Conservation (phyloP, 108 stramenopile genomes). For the Cyclotella baltica region DNA sequence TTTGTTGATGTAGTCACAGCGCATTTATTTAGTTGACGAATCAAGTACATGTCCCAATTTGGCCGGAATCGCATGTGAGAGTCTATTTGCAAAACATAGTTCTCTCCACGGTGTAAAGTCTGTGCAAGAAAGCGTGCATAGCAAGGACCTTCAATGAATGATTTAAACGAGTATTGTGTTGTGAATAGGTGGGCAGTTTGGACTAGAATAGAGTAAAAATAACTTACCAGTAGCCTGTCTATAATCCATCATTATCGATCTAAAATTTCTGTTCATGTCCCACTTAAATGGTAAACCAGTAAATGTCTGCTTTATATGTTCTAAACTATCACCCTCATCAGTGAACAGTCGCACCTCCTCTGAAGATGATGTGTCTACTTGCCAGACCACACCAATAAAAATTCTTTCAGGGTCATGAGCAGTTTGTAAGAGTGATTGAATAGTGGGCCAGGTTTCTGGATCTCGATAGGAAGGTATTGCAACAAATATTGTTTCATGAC, state of each 20-base stretch:
- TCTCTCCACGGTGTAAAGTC: slow-evolving; percentile 82
- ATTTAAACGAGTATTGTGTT: slow-evolving; percentile 10
- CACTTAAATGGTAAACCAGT: neutral
- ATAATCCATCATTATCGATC: slow-evolving; percentile 54
- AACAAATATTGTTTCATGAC: slow-evolving; percentile 76
- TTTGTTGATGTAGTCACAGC: slow-evolving; percentile 13
- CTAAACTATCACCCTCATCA: neutral
- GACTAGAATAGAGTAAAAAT: neutral
- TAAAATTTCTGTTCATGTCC: slow-evolving; percentile 41
- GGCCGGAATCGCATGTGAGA: slow-evolving; percentile 88
- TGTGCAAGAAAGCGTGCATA: slow-evolving; percentile 80
- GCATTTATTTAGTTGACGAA: slow-evolving; percentile 44
- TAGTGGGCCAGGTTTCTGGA: slow-evolving; percentile 75
- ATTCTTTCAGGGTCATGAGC: slow-evolving; percentile 72
- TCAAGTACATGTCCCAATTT: slow-evolving; percentile 77
- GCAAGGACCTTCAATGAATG: slow-evolving; percentile 73
- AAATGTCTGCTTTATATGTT: neutral
- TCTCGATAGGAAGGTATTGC: slow-evolving; percentile 88
- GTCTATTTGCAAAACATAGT: slow-evolving; percentile 92
- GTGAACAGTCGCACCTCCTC: slow-evolving; percentile 26
- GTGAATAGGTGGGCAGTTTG: neutral
- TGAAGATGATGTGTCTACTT: slow-evolving; percentile 54
- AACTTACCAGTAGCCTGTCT: slow-evolving; percentile 53
- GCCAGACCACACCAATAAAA: slow-evolving; percentile 75
- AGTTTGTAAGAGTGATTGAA: slow-evolving; percentile 66